Base-by-base conservation (phyloP, 148 eudicot genomes). In the Persicaria maculosa region DNA sequence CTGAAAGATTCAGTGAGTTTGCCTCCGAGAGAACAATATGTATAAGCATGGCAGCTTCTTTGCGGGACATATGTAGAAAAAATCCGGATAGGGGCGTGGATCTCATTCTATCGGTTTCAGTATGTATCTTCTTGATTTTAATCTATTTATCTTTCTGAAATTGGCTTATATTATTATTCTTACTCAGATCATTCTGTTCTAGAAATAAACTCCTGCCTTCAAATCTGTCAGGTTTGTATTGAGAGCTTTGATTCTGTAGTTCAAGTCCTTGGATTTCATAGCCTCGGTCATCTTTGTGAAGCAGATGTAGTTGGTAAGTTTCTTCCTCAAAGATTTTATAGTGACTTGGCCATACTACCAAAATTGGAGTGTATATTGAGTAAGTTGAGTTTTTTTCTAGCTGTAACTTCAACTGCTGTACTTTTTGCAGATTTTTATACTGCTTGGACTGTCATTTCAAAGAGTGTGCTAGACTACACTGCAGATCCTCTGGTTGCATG, bases 81-180 rank as follows among this genome's bases (percentile, higher is more conserved):
- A 86, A 92, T 80, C 97, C 99, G 47, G 99, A 92, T 79, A 88
- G 90, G 88, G 98, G 99, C 44, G 93, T 95, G 75, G 97, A 95
- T 79, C 88, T 95, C 75, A 92, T 95, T 77, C 83, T 95, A 74
- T 88, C 97, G 70, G 91, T 95, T 77, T 86, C 92, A 80, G 99
- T 95, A 88, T 85, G 92, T 72, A 78, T 76, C 73, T 78, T 74
- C 72, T 78, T 59, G 11, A n/a, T 46, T 47, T 15, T 7, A 6
- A 20, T 47, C 19, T 36, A 71, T 45, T 69, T 43, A 45, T 71
- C 54, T 71, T 22, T 11, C 17, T 45, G 36, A 17, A 47, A 19
- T 46, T 71, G 70, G 17, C 16, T 71, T 71, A 45, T 19, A 20
- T 71, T 52, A 16, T 52, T 47, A 40, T 17, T 48, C 54, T 71